Percentiles rank a stretch among this genome's conserved stretches.
phyloP scores from a whole-genome alignment of 257 asterid species.

The Buddleja alternifolia region DNA sequence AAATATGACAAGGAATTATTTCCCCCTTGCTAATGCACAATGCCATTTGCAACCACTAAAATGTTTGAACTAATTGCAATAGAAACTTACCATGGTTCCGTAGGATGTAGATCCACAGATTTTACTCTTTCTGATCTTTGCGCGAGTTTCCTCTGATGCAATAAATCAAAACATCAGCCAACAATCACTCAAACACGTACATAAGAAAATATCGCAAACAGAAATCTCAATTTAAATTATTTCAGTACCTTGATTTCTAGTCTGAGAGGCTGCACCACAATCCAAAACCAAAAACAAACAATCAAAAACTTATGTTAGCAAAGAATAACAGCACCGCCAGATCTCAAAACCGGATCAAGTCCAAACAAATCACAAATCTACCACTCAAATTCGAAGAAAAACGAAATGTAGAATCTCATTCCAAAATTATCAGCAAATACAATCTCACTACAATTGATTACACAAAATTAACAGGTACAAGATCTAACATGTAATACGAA shows the following conservation, averaged over 20 bases:
- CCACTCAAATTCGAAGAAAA: conserved; percentile 28
- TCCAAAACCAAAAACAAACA: conserved; percentile 19
- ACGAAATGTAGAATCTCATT: conserved; percentile 28
- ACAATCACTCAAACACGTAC: conserved; percentile 5
- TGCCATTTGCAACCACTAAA: conserved; percentile 17
- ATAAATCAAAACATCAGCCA: conserved; percentile 34
- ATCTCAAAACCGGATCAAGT: conserved; percentile 37
- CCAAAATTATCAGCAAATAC: conserved; percentile 20
- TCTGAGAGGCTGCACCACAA: conserved; percentile 59
- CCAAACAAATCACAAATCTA: conserved; percentile 32
- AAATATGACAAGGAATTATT: conserved; percentile 10
- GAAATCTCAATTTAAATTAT: conserved; percentile 14
- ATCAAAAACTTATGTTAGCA: conserved; percentile 33
- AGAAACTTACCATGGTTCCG: conserved; percentile 68
- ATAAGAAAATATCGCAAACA: conserved; percentile 2
- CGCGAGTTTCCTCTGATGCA: conserved; percentile 65
- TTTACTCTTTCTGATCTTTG: conserved; percentile 79
- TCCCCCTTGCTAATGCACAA: neutral
- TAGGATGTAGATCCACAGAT: conserved; percentile 79
- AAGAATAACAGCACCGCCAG: conserved; percentile 31
- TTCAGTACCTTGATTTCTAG: conserved; percentile 59
- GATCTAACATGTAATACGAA: conserved; percentile 45
- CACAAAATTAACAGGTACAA: conserved; percentile 26
- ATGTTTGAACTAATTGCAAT: neutral
- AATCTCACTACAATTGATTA: conserved; percentile 16